phyloP scores from a whole-genome alignment of 2,329 filamentous ascomycete species.

The Ceratocystis alfenasii region DNA sequence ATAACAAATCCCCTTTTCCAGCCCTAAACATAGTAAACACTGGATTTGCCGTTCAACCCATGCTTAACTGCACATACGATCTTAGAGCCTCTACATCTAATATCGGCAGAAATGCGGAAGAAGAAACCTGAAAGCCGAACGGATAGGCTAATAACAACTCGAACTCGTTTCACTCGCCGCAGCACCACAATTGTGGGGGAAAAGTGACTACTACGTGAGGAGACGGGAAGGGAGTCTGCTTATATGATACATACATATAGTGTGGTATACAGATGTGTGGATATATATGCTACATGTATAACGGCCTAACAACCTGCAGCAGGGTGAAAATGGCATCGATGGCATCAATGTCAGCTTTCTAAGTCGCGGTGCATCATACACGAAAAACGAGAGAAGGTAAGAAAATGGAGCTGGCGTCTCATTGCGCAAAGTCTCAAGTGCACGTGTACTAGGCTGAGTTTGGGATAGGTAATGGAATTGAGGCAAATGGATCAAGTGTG shows the following conservation, averaged over 20 bases:
- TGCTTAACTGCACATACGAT: too few species aligned
- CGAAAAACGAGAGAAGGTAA: neutral
- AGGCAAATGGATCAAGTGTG: neutral
- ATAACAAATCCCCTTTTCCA: too few species aligned
- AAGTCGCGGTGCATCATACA: neutral
- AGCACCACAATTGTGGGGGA: too few species aligned
- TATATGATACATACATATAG: neutral
- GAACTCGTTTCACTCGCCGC: too few species aligned
- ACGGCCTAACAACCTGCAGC: conserved; percentile 11
- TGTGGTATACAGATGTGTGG: neutral
- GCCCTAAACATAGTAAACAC: too few species aligned
- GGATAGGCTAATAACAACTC: too few species aligned
- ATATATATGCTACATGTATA: conserved; percentile 10
- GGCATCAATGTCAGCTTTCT: neutral
- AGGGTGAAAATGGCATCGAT: conserved; percentile 2
- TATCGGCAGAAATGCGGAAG: too few species aligned
- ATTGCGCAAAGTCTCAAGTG: neutral
- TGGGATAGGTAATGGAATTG: neutral
- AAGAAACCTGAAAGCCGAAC: too few species aligned
- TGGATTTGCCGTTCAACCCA: too few species aligned
- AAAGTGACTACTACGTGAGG: too few species aligned
- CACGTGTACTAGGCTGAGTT: neutral
- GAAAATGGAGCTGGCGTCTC: neutral
- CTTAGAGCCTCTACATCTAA: too few species aligned
- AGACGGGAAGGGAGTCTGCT: too few species aligned